Conservation (phyloP, 2,329 filamentous ascomycete genomes). For the Volutella citrinella region DNA sequence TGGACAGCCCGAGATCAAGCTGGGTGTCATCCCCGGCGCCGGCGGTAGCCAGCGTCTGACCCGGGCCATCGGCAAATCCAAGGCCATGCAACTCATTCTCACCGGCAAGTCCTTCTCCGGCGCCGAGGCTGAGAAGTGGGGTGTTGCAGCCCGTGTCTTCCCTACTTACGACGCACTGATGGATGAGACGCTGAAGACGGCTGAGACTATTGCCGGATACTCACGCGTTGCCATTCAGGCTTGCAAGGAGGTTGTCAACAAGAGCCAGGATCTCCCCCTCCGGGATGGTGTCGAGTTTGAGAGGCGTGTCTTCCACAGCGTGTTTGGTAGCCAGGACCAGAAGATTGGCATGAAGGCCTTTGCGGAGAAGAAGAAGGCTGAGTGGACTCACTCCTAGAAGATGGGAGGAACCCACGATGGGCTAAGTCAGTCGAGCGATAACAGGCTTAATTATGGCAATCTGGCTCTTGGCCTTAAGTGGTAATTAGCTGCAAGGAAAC, state of each 20-base stretch:
- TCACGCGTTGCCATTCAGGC: constrained; percentile 85
- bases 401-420: constrained; percentile 2
- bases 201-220: constrained; percentile 84
- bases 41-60: constrained; percentile 90
- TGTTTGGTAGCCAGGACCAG: constrained; percentile 95
- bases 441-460: too few relatives aligned
- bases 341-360: constrained; percentile 98
- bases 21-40: constrained; percentile 88
- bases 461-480: too few relatives aligned
- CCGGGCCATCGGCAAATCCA: constrained; percentile 75
- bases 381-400: constrained; percentile 77
- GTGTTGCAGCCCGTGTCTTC: constrained; percentile 80
- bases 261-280: constrained; percentile 88
- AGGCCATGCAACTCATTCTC: constrained; percentile 87
- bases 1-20: constrained; percentile 94
- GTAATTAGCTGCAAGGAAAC: too few relatives aligned
- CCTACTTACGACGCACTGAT: constrained; percentile 78
- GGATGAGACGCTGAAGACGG: constrained; percentile 75
- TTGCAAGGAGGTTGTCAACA: constrained; percentile 97
- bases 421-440: too few relatives aligned
- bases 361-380: constrained; percentile 87
- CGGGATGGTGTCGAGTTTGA: constrained; percentile 94
- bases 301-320: constrained; percentile 83
- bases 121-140: constrained; percentile 83
- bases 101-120: constrained; percentile 84